Evolutionary conservation across 768 basidiomycete genomes (phyloP).

Genomic region (Ephemerocybe angulata): DNA sequence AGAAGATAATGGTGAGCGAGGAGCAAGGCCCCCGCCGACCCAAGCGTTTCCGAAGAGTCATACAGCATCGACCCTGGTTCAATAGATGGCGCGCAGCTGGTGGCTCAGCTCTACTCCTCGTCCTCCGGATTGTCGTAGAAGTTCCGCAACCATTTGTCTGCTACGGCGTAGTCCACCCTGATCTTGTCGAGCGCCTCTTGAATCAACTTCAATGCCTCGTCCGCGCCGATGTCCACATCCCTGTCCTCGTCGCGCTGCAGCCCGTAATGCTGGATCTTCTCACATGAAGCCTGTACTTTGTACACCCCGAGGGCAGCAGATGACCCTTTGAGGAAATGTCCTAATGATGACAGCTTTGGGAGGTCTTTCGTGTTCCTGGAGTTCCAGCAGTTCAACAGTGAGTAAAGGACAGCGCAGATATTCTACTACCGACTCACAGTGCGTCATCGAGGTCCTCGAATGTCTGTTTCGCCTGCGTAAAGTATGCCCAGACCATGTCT

Average conservation of each 20-base stretch:
- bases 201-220: constrained; percentile 60
- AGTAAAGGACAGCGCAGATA: too few relatives aligned
- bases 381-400: background rate
- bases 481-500: constrained; percentile 77
- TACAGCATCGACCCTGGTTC: background rate
- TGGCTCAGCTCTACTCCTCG: background rate
- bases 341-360: constrained; percentile 61
- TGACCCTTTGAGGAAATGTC: constrained; percentile 97
- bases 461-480: constrained; percentile 72
- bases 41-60: background rate
- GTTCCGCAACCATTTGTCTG: constrained; percentile 63
- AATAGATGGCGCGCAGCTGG: background rate
- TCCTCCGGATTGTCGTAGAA: constrained; percentile 33
- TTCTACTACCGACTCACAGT: constrained; percentile 56
- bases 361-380: constrained; percentile 59
- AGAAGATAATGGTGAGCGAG: background rate
- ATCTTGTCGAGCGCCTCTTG: constrained; percentile 51
- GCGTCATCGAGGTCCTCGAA: constrained; percentile 75
- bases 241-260: constrained; percentile 57
- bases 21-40: background rate
- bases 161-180: constrained; percentile 64
- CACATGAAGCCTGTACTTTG: constrained; percentile 81
- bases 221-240: constrained; percentile 34
- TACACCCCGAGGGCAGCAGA: constrained; percentile 88
- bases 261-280: constrained; percentile 88